These are phyloP conservation scores for Prunella vulgaris DNA, from an alignment of 257 asterid genomes.

Conservation along the genomic window DNA sequence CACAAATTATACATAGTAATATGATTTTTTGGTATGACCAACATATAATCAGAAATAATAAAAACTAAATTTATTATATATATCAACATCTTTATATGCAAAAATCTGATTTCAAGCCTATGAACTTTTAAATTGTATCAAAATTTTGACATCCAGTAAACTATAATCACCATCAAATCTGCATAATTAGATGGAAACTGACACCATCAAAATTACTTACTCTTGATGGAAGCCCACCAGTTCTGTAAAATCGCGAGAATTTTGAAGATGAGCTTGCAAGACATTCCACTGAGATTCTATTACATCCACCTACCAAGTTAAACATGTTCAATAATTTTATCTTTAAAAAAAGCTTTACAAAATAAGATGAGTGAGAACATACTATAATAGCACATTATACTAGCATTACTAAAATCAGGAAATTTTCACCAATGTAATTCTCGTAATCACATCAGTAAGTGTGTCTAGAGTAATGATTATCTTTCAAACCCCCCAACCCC, in stretches of 20 bases:
- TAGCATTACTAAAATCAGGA: conserved; percentile 1
- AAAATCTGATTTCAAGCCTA: conserved; percentile 8
- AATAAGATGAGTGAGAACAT: conserved; percentile 4
- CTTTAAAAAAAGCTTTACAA: conserved; percentile 4
- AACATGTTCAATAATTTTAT: conserved; percentile 17
- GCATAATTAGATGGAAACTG: neutral
- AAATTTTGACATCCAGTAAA: conserved; percentile 9
- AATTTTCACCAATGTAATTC: neutral
- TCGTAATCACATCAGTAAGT: neutral
- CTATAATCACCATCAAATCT: neutral
- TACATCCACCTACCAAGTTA: conserved; percentile 82
- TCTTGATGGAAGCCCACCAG: conserved; percentile 96
- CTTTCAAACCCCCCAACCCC: too few relatives aligned
- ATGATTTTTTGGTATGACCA: neutral
- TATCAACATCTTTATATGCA: neutral
- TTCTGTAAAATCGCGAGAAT: conserved; percentile 88
- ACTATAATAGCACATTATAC: conserved; percentile 5
- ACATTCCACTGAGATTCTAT: conserved; percentile 98
- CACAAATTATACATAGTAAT: neutral
- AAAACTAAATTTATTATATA: neutral
- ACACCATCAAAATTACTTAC: conserved; percentile 44
- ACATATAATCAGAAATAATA: neutral
- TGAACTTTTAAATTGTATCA: neutral
- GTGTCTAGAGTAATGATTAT: neutral
- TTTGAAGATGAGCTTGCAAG: conserved; percentile 84